These are phyloP conservation scores for Lactarius vividus DNA, from an alignment of 768 basidiomycete species.

Conservation along the genomic window DNA sequence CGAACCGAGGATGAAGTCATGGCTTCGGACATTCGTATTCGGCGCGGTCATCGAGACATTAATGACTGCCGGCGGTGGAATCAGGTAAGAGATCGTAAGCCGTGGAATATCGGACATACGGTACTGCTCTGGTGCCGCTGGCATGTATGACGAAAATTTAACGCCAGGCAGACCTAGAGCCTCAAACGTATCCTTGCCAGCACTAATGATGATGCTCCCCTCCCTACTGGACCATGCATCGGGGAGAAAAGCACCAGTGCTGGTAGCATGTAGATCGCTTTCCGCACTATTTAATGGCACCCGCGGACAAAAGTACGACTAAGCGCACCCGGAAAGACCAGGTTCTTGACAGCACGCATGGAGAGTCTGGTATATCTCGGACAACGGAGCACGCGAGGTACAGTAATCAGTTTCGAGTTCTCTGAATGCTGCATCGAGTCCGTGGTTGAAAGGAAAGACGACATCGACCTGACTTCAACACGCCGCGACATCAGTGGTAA, in stretches of 20 bases:
- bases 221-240: conserved; percentile 69
- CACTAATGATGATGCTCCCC: conserved; percentile 54
- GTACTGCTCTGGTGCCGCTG: conserved; percentile 41
- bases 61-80: conserved; percentile 7
- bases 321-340: conserved; percentile 18
- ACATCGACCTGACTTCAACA: conserved; percentile 52
- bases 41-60: conserved; percentile 10
- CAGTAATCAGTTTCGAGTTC: conserved; percentile 45
- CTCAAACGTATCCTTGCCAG: conserved; percentile 58
- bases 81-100: conserved; percentile 36
- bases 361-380: conserved; percentile 40
- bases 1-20: conserved; percentile 10
- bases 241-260: conserved; percentile 33
- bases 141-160: conserved; percentile 47
- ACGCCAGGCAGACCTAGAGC: conserved; percentile 57
- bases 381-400: conserved; percentile 44
- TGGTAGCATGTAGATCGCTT: conserved; percentile 17
- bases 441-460: conserved; percentile 48
- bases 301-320: conserved; percentile 23
- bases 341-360: conserved; percentile 34
- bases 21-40: conserved; percentile 19
- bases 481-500: conserved; percentile 2
- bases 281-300: not conserved
- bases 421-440: conserved; percentile 41
- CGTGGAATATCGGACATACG: conserved; percentile 33